Evolutionary conservation across 1,139 yeast species (phyloP).

Genomic region (Yamadazyma dushanensis): DNA sequence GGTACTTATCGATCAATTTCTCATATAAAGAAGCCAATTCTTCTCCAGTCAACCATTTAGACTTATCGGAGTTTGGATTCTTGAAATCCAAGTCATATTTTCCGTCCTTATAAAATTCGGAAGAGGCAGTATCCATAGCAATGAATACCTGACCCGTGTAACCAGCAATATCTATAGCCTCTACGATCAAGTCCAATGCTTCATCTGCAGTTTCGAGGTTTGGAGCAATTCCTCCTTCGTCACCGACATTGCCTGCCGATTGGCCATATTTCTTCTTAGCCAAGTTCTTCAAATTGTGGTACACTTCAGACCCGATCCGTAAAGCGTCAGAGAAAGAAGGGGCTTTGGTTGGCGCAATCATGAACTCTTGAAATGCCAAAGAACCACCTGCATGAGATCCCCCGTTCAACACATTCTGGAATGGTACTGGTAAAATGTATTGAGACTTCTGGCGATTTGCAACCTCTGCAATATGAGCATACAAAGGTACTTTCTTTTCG

Average conservation of each 20-base stretch:
- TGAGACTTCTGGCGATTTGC: constrained; percentile 58
- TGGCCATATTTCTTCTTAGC: constrained; percentile 88
- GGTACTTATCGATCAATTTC: constrained; percentile 74
- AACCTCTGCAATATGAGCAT: constrained; percentile 72
- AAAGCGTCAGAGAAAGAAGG: constrained; percentile 80
- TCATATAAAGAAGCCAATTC: constrained; percentile 78
- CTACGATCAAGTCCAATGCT: constrained; percentile 84
- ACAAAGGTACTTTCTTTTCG: constrained; percentile 76
- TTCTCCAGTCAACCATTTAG: constrained; percentile 81
- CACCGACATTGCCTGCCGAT: constrained; percentile 95
- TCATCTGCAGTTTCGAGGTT: constrained; percentile 83
- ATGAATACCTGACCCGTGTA: constrained; percentile 81
- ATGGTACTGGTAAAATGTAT: constrained; percentile 84
- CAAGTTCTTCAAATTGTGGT: constrained; percentile 81
- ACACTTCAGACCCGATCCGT: constrained; percentile 89
- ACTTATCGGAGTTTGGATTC: constrained; percentile 79
- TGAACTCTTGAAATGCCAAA: constrained; percentile 92
- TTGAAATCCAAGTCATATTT: constrained; percentile 90
- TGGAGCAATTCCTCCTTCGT: constrained; percentile 98
- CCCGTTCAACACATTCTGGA: constrained; percentile 94
- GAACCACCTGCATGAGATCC: constrained; percentile 98
- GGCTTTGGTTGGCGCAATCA: constrained; percentile 89
- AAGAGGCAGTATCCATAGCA: constrained; percentile 87
- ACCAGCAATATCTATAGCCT: constrained; percentile 82
- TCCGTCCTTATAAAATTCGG: constrained; percentile 91